These are phyloP conservation scores for Candida smagusa DNA, from an alignment of 1,139 yeast species.

Conservation along the genomic window DNA sequence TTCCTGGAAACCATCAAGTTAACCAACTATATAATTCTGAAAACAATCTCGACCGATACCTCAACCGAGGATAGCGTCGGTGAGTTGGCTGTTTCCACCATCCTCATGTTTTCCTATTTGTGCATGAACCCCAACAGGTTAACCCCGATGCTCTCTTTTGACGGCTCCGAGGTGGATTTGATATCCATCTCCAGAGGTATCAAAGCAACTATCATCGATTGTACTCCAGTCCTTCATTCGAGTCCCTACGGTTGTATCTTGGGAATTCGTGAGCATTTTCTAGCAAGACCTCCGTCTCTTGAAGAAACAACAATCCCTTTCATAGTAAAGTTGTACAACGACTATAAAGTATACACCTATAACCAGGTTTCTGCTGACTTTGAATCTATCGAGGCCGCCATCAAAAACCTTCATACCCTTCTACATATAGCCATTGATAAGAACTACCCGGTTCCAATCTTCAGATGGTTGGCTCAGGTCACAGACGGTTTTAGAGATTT, in stretches of 20 bases:
- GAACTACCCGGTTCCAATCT: constrained; percentile 28
- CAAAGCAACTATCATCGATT: constrained; percentile 7
- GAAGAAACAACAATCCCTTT: constrained; percentile 16
- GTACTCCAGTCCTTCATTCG: constrained; percentile 4
- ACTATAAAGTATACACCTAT: constrained; percentile 6
- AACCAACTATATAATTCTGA: constrained; percentile 5
- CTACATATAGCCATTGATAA: constrained; percentile 13
- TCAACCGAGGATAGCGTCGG: constrained; percentile 14
- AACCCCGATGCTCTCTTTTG: constrained; percentile 26
- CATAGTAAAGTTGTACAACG: constrained; percentile 13
- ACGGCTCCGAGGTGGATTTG: constrained; percentile 17
- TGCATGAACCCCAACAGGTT: constrained; percentile 30
- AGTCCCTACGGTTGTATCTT: constrained; percentile 8
- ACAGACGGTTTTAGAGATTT: constrained; percentile 16
- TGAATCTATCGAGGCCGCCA: constrained; percentile 11
- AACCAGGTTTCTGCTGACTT: constrained; percentile 7
- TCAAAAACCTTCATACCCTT: constrained; percentile 10
- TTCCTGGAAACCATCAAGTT: constrained; percentile 17
- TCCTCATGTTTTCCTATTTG: constrained; percentile 25
- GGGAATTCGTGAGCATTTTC: constrained; percentile 4
- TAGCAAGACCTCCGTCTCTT: neutral
- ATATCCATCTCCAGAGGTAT: constrained; percentile 21
- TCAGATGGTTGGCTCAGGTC: constrained; percentile 25
- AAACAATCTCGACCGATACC: neutral
- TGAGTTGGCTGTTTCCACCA: constrained; percentile 21